These are phyloP conservation scores for Alopecurus myosuroides DNA, from an alignment of 176 grass and related monocot species.

Conservation along the genomic window DNA sequence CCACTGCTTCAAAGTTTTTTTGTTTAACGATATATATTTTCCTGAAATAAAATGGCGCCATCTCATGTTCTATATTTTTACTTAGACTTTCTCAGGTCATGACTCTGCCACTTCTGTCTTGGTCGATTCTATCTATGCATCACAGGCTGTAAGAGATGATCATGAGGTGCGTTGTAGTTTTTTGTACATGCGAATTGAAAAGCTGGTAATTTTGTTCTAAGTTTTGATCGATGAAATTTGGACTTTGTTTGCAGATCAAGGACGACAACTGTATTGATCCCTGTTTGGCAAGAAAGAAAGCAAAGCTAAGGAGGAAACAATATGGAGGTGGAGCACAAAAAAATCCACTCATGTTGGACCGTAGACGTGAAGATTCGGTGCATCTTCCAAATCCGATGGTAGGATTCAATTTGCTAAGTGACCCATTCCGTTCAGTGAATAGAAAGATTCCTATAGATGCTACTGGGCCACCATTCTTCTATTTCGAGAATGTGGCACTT, in stretches of 20 bases:
- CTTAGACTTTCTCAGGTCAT: conserved; percentile 39
- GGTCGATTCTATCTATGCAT: conserved; percentile 67
- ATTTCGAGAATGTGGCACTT: conserved; percentile 61
- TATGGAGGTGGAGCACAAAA: conserved; percentile 5
- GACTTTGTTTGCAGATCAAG: conserved; percentile 1
- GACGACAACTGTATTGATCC: background rate
- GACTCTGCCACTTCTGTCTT: conserved; percentile 50
- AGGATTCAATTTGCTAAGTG: too few relatives aligned
- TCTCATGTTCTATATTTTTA: conserved; percentile 1
- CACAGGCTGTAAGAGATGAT: conserved; percentile 33
- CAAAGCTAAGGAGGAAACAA: conserved; percentile 33
- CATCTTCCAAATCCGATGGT: too few relatives aligned
- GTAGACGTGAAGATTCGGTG: background rate
- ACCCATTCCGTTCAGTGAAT: background rate
- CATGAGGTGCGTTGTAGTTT: conserved; percentile 38
- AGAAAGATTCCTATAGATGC: conserved; percentile 41
- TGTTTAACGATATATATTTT: too few relatives aligned
- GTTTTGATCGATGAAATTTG: background rate
- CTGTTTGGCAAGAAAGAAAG: conserved; percentile 3
- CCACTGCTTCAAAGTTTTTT: too few relatives aligned
- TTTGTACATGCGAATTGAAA: background rate
- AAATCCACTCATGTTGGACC: conserved; percentile 15
- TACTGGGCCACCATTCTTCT: conserved; percentile 69
- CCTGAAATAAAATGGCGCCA: background rate
- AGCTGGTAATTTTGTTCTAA: background rate